phyloP scores from a whole-genome alignment of 495 filamentous ascomycete genomes.

The Daldinia bambusicola region DNA sequence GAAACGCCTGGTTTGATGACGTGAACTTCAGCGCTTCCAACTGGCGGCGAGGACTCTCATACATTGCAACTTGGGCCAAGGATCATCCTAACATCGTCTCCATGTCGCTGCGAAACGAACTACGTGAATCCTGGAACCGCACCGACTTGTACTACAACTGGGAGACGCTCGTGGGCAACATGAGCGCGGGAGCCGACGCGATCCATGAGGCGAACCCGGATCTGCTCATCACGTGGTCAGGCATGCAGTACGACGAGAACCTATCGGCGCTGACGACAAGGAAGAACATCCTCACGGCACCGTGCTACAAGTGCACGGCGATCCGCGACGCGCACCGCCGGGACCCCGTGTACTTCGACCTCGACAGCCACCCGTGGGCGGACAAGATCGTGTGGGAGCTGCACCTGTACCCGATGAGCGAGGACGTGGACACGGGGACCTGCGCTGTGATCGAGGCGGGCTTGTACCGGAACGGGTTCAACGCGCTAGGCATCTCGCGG shows the following conservation, averaged over 20 bases:
- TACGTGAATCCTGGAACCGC: conserved; percentile 54
- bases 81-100: conserved; percentile 57
- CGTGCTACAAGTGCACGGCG: conserved; percentile 55
- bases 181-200: conserved; percentile 57
- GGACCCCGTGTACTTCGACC: conserved; percentile 46
- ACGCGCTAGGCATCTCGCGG: conserved; percentile 55
- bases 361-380: conserved; percentile 44
- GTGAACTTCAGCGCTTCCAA: conserved; percentile 60
- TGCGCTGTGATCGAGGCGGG: conserved; percentile 57
- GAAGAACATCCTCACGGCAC: conserved; percentile 53
- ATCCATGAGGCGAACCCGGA: conserved; percentile 63
- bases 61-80: conserved; percentile 61
- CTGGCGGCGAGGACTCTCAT: conserved; percentile 62
- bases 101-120: conserved; percentile 65
- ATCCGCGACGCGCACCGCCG: conserved; percentile 53
- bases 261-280: conserved; percentile 59
- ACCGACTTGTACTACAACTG: conserved; percentile 61
- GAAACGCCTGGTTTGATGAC: conserved; percentile 68
- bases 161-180: conserved; percentile 60
- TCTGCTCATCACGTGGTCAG: conserved; percentile 65
- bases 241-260: conserved; percentile 63
- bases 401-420: conserved; percentile 61
- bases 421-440: conserved; percentile 52
- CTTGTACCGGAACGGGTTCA: conserved; percentile 60
- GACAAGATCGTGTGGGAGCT: conserved; percentile 66